These are phyloP conservation scores for Coniochaeta hoffmannii DNA, from an alignment of 2,329 filamentous ascomycete genomes.

Conservation along the genomic window DNA sequence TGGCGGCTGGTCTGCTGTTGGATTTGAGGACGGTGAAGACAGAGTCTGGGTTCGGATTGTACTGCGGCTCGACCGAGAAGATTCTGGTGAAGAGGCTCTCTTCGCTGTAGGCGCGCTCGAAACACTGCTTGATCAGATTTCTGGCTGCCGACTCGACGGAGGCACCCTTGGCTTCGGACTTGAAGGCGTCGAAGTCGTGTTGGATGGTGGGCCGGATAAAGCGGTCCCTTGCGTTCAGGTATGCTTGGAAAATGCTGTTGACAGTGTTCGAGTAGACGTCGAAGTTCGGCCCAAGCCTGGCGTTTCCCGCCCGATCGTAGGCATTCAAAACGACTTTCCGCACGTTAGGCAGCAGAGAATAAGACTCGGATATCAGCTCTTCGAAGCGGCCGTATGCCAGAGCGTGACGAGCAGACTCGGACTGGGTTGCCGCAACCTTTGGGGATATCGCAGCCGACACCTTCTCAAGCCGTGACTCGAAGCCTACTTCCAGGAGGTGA, in stretches of 20 bases:
- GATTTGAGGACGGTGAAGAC: conserved; percentile 42
- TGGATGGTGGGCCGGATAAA: conserved; percentile 45
- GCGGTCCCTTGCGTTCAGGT: conserved; percentile 44
- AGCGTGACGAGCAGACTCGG: conserved; percentile 51
- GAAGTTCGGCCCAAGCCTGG: conserved; percentile 33
- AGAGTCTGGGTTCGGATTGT: conserved; percentile 40
- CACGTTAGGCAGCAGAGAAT: conserved; percentile 47
- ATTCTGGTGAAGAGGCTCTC: conserved; percentile 44
- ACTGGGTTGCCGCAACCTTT: conserved; percentile 47
- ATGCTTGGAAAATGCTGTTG: conserved; percentile 46
- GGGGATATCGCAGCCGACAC: conserved; percentile 46
- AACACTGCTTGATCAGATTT: conserved; percentile 52
- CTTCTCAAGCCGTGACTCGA: conserved; percentile 43
- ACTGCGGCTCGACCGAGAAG: conserved; percentile 48
- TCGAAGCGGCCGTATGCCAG: conserved; percentile 53
- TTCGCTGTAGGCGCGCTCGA: conserved; percentile 51
- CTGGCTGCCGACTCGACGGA: conserved; percentile 48
- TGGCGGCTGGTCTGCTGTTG: conserved; percentile 43
- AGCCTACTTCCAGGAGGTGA: conserved; percentile 53
- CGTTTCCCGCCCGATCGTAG: conserved; percentile 44
- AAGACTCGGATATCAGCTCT: conserved; percentile 49
- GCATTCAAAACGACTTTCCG: conserved; percentile 43
- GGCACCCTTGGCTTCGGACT: conserved; percentile 39
- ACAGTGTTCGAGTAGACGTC: conserved; percentile 48
- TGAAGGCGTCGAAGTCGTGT: conserved; percentile 47